Evolutionary conservation across 176 grass and related monocot species (phyloP).

Genomic region (Otatea glauca): DNA sequence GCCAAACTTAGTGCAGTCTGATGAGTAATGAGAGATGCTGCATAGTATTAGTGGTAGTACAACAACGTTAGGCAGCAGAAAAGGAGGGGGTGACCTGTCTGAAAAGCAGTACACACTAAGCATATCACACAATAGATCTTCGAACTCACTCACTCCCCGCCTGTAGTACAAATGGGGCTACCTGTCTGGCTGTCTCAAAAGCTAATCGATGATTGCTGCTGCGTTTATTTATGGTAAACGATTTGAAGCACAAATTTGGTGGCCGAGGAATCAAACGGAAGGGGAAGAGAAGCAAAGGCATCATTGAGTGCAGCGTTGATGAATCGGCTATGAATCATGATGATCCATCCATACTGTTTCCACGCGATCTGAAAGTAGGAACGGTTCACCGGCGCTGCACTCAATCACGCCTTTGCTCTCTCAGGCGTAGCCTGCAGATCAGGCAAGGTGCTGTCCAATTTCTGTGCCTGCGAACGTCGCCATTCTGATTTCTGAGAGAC

Average conservation of each 20-base stretch:
- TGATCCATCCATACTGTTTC: no score
- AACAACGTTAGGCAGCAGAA: not conserved
- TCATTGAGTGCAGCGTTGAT: constrained; percentile 99
- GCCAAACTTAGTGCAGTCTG: not conserved
- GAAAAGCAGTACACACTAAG: not conserved
- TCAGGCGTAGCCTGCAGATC: not conserved
- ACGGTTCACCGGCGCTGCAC: constrained; percentile 46
- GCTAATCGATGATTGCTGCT: not conserved
- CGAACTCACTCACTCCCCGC: not conserved
- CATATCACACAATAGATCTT: not conserved
- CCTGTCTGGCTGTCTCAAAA: no score
- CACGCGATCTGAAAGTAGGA: not conserved
- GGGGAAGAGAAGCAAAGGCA: constrained; percentile 47
- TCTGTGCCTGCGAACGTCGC: no score
- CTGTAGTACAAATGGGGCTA: not conserved
- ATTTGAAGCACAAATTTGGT: not conserved
- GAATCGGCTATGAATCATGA: constrained; percentile 28
- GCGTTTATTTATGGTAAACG: not conserved
- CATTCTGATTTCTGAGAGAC: no score
- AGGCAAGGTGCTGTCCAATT: no score
- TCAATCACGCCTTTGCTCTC: constrained; percentile 60
- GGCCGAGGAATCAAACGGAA: not conserved
- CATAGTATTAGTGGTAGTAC: not conserved
- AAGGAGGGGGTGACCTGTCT: not conserved
- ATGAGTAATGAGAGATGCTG: not conserved